Evolutionary conservation across 1,139 yeast species (phyloP), one percentile per base, ranked within the genome.

Genomic region (Debaryomyces sp.): DNA sequence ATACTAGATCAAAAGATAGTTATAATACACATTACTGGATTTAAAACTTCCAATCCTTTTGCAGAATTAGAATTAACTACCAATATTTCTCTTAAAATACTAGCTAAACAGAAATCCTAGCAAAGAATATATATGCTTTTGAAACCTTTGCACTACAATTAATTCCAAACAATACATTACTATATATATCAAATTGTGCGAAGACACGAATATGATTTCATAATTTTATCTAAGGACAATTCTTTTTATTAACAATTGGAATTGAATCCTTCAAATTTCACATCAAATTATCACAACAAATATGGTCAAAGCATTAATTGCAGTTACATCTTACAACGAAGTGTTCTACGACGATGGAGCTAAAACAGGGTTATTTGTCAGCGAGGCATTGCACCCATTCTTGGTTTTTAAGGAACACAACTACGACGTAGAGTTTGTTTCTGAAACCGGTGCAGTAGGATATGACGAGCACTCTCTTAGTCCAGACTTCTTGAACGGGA

Each of bases 381-480:
- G 74, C 10, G 89, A 84, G 62, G 87, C 81, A 10, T 62, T 75
- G 43, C 87, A 84, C 59, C 87, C 88, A 41, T 82, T 65, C 59
- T 62, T 76, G 49, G 76, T 62, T 5, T 80, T 80, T 62, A 62
- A 55, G 36, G 63, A 71, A 47, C 67, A 74, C 41, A 85, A 84
- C 2, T 76, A 61, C 54, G 81, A 80, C 33, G 81, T 84, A 21
- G 77, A 74, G 45, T 69, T 84, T 52, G 84, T 76, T 17, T 80
- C 86, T 4, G 88, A 83, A 62, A 75, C 75, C 26, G 89, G 89
- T 27, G 61, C 67, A 5, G 79, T 61, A 51, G 85, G 83, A 13
- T 66, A 73, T 55, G 88, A 84, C 58, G 81, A 74, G 46, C 82
- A 81, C 60, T 82, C 87, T 3, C 55, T 72, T 23, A 53, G 58